Conservation (phyloP, 2,329 filamentous ascomycete genomes). For the Sporothrix humicola region DNA sequence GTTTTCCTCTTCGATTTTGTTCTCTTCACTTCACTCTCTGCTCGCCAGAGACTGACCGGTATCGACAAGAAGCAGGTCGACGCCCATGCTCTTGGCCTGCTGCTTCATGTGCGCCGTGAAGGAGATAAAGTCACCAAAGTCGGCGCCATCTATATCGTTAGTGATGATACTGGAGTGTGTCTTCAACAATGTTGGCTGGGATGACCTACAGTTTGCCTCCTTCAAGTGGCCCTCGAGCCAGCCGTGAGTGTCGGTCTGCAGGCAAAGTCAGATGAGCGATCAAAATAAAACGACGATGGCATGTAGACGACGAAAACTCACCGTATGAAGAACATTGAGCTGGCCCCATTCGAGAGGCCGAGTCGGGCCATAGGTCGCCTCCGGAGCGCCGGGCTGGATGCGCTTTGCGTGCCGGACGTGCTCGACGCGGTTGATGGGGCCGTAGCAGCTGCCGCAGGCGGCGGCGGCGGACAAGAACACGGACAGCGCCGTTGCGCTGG, state of each 20-base stretch:
- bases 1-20: background rate
- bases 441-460: constrained; percentile 52
- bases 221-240: constrained; percentile 68
- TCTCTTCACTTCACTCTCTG: constrained; percentile 34
- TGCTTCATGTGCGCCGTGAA: constrained; percentile 66
- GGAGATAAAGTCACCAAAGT: constrained; percentile 69
- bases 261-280: background rate
- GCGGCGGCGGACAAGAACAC: constrained; percentile 37
- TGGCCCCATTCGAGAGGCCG: constrained; percentile 64
- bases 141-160: constrained; percentile 55
- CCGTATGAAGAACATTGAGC: constrained; percentile 65
- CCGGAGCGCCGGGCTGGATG: constrained; percentile 54
- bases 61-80: constrained; percentile 66
- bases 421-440: constrained; percentile 48
- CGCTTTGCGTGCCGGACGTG: constrained; percentile 54
- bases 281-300: background rate
- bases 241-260: constrained; percentile 63
- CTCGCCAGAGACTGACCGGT: constrained; percentile 51
- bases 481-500: constrained; percentile 13
- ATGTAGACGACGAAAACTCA: constrained; percentile 37
- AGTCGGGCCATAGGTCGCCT: constrained; percentile 50
- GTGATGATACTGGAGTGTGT: background rate
- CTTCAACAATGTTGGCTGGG: background rate
- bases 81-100: constrained; percentile 60
- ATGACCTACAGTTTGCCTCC: constrained; percentile 56